Base-by-base conservation (phyloP, 2,329 filamentous ascomycete genomes). In the Colletotrichum brevisporum region DNA sequence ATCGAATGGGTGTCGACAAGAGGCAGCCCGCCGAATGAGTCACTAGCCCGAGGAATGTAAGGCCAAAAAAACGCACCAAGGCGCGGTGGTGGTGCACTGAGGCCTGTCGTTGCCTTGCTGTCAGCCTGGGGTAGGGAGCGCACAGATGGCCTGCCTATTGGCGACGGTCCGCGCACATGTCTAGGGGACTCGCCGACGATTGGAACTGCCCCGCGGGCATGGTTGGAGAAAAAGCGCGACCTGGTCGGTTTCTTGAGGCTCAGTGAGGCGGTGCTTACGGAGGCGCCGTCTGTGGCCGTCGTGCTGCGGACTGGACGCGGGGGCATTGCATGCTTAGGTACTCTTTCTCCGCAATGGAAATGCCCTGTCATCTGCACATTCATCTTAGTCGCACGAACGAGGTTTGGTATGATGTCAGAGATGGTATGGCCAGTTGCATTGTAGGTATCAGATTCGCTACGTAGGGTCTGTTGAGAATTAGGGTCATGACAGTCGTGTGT, bases 21-120 rank as follows among this genome's bases (percentile, higher is more conserved):
- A 61, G 58, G 58, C 58, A 61, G 58, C 58, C 58, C 15, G 58
- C 58, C 58, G 58, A 21, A 41, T 61, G 58, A 61, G 27, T 61
- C 58, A 61, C 58, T 12, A 12, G 31, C 21, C 58, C 24, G 31
- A 47, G 18, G 15, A 36, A 52, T 31, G 9, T 21, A 12, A 57
- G 54, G 54, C 54, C 54, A 57, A 57, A 47, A 24, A 24, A 24
- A 24, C 21, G 21, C 21, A 24, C 21, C 21, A 24, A 24, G 21
- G 21, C 21, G 21, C 21, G 21, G 21, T 24, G 27, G 41, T 18
- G 13, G 21, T 18, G 36, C 31, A 9, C 5, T 26, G 48, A 60
- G 54, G 54, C 62, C 47, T 18, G 36, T n/a, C 31, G 58, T 47
- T 36, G 31, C 31, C 58, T 61, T 9, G 48, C 58, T 43, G 48